phyloP scores from a whole-genome alignment of 306 rosid species.

The Betula pendula region DNA sequence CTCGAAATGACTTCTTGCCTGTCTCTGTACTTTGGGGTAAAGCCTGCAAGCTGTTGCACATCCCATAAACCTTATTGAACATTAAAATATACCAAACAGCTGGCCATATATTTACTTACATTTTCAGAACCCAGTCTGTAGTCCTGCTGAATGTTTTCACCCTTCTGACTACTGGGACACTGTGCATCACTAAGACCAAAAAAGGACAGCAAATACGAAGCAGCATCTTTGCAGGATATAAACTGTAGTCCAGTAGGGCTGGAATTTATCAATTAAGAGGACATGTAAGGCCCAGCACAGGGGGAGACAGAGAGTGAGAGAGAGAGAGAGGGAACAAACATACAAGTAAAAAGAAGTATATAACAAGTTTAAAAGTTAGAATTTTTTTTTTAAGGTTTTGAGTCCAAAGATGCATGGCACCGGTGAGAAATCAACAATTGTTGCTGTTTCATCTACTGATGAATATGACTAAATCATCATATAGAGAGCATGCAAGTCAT shows the following conservation, averaged over 20 bases:
- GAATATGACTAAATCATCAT: not conserved
- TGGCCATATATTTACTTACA: slow-evolving; percentile 41
- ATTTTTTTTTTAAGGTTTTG: not conserved
- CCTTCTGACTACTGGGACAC: slow-evolving; percentile 26
- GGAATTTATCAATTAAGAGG: slow-evolving; percentile 35
- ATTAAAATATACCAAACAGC: slow-evolving; percentile 9
- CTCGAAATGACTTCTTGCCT: slow-evolving; percentile 38
- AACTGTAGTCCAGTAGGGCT: slow-evolving; percentile 91
- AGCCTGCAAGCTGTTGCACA: slow-evolving; percentile 51
- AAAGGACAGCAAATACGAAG: slow-evolving; percentile 59
- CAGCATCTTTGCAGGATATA: slow-evolving; percentile 69
- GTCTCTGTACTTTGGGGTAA: slow-evolving; percentile 39
- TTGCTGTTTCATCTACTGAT: not conserved
- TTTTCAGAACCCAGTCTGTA: slow-evolving; percentile 29
- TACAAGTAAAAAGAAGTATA: not conserved
- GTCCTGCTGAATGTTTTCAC: slow-evolving; percentile 42
- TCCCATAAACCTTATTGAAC: slow-evolving; percentile 34
- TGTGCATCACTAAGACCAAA: slow-evolving; percentile 33
- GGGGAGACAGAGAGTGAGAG: no score
- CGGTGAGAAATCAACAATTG: not conserved
- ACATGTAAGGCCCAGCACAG: slow-evolving; percentile 15
- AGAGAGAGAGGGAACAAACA: not conserved
- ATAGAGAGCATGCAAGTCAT: not conserved
- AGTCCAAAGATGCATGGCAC: not conserved
- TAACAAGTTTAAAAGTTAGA: not conserved